These are phyloP conservation scores for Fagopyrum esculentum DNA, from an alignment of 148 eudicot species.

Conservation along the genomic window DNA sequence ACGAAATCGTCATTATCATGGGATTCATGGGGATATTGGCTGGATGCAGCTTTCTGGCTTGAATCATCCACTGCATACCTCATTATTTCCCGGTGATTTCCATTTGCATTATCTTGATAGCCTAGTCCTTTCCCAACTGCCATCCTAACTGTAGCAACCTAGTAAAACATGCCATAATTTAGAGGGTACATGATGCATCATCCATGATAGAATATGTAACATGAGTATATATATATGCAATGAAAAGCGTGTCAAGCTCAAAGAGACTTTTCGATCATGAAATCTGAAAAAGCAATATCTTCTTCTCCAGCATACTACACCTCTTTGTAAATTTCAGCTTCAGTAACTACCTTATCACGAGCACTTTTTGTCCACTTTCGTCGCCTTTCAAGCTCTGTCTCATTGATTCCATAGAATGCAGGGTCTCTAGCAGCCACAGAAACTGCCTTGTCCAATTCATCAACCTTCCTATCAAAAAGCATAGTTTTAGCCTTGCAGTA, in stretches of 20 bases:
- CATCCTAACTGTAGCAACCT: constrained; percentile 78
- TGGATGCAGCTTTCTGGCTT: constrained; percentile 42
- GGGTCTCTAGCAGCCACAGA: constrained; percentile 78
- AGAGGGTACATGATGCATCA: background rate
- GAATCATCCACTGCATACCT: constrained; percentile 56
- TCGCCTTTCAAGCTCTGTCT: constrained; percentile 68
- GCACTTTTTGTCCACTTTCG: constrained; percentile 88
- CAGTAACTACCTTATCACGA: constrained; percentile 58
- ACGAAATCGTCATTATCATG: constrained; percentile 69
- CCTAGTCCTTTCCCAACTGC: constrained; percentile 51
- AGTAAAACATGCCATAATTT: constrained; percentile 19
- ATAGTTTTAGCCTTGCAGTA: constrained; percentile 26
- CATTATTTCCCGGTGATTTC: constrained; percentile 67
- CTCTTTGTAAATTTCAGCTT: background rate
- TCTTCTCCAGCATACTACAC: background rate
- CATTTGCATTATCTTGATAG: constrained; percentile 42
- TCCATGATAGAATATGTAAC: background rate
- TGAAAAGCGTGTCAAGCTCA: background rate
- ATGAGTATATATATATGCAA: constrained; percentile 5
- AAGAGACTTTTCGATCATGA: constrained; percentile 5
- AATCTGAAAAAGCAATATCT: background rate
- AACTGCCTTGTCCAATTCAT: constrained; percentile 89
- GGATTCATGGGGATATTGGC: constrained; percentile 49
- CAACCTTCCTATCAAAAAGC: constrained; percentile 86
- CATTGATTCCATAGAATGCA: constrained; percentile 59